Base-by-base conservation (phyloP, 441 rosid genomes). In the Erodium moschatum region DNA sequence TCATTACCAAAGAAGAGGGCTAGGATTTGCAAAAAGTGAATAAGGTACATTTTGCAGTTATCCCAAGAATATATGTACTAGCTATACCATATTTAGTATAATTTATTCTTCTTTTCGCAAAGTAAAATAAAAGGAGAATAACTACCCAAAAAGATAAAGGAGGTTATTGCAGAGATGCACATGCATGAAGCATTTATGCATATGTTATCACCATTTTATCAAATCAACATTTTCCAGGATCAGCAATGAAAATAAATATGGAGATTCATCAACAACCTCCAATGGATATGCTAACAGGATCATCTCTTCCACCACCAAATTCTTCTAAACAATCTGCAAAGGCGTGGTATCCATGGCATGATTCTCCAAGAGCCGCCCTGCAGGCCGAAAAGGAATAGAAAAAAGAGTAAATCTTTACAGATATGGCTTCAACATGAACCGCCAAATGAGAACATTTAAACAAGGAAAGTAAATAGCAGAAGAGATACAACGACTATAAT, bases 261-360 rank as follows among this genome's bases (percentile, higher is more conserved):
- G 70, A 76, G 68, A 44, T 24, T 61, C 12, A 56, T 72, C 67
- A 74, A 65, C 72, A 78, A 89, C 96, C 97, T 91, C 97, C 97
- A 10, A 89, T 86, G 27, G 96, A 89, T 66, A 86, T 85, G 77
- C 94, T 86, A 68, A 89, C 80, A 63, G 96, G 91, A 80, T 91
- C 96, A 77, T 91, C 96, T 69, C 74, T 86, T 66, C 92, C 96
- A 73, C 87, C 94, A 40, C 94, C 96, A 81, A 89, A 89, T 72
- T 78, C 85, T 85, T 89, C 92, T 66, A 89, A 80, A 66, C 92
- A 83, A 74, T 84, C 89, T 10, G 87, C 96, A 70, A 91, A 89
- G 18, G 82, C 68, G 61, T 64, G 74, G 67, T 91, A 96, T n/a
- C 86, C 97, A 72, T 69, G 75, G 62, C 84, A 84, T 13, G 94